Base-by-base conservation (phyloP, 352 stramenopile species). In the Phytophthora litchii region DNA sequence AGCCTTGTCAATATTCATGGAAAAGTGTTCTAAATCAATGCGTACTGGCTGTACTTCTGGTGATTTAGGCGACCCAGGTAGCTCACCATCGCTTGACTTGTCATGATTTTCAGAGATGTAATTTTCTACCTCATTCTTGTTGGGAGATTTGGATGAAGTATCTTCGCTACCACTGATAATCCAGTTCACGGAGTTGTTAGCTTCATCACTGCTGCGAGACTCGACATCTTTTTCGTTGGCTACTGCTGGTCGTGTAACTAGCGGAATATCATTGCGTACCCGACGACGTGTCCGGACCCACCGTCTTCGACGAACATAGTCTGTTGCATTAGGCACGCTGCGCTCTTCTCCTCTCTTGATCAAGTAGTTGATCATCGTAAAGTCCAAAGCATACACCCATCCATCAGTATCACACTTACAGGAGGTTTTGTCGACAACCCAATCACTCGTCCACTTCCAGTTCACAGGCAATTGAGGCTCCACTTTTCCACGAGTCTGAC, bases 371-470 rank as follows among this genome's bases (percentile, higher is more conserved):
- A 91, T 76, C 74, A 85, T 88, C 17, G 77, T 78, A 53, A 93
- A 93, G 54, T 93, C 82, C 25, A 91, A 88, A 20, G 80, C 84
- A 54, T 91, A 93, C 10, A 79, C 74, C 83, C 83, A 93, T 9
- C 84, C 84, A 17, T 92, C 75, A 3, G 54, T 50, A 44, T 92
- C 82, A 45, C 82, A 88, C 3, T 83, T 82, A 16, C 57, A 68
- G 1, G 78, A 76, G 1, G 32, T 61, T 46, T 70, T 74, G 44
- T 93, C 84, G 4, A 91, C 41, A 1, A 66, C 43, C 84, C 84
- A 93, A 19, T 76, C 65, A 31, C 74, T 87, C 7, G 75, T 80
- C 80, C 82, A 93, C 10, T 56, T 54, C 83, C 83, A 92, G 42
- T 76, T 78, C 17, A 85, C 72, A 8, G 84, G 84, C 2, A 92